Base-by-base conservation (phyloP, 495 filamentous ascomycete genomes). In the Aspergillus diversus region DNA sequence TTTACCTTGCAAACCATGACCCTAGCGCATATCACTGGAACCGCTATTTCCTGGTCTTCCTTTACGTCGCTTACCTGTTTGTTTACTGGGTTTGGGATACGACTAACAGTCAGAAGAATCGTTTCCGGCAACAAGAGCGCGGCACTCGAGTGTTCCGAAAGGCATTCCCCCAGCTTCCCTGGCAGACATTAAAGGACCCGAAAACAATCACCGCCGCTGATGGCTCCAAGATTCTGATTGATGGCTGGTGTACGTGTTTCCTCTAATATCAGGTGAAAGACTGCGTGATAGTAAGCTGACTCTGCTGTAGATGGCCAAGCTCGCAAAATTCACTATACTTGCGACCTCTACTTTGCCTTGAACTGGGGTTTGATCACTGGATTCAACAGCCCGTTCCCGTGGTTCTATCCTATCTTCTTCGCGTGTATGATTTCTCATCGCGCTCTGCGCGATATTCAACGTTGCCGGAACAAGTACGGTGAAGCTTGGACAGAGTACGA, bases 391-490 rank as follows among this genome's bases (percentile, higher is more conserved):
- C 94, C 95, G 4, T 93, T 98, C 79, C 95, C 95, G 3, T 99
- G 94, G 93, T 99, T 99, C 75, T 96, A 98, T 69, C 91, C 93
- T 12, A 73, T 91, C 47, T 99, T 99, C 81, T 99, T 99, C 74
- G 78, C 82, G 31, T 80, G 76, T 69, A 98, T 99, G 95, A 98
- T 99, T 72, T 78, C 86, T 15, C 95, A 99, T 77, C 90, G 95
- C 59, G 90, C 92, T 21, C 81, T 81, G 71, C 86, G 95, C 59
- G 95, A 99, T 76, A 93, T 96, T 61, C 81, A 90, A 67, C 82
- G 89, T 59, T 99, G 95, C 78, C 83, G 87, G 46, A 83, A 78
- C 71, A 97, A 92, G 84, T 99, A 99, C 78, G 95, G 95, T 33
- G 89, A 92, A 56, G 89, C 91, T 48, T 99, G 95, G 95, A 75